Evolutionary conservation across 805 yeast species (phyloP).

Genomic region (Metschnikowia gelsemii): DNA sequence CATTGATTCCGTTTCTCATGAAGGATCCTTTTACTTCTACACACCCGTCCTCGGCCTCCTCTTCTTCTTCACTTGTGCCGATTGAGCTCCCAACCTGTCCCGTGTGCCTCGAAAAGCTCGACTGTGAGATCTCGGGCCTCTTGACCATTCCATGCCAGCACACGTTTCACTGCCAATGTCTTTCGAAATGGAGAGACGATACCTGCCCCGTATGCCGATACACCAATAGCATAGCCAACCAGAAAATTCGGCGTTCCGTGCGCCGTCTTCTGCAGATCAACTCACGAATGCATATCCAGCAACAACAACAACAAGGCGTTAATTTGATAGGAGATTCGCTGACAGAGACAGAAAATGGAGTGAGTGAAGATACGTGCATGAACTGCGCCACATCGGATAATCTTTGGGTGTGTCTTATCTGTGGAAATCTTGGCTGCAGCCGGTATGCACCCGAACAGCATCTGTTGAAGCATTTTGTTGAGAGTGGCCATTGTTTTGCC

Average conservation of each 20-base stretch:
- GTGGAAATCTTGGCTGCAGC: constrained; percentile 93
- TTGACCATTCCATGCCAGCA: constrained; percentile 91
- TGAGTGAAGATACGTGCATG: constrained; percentile 44
- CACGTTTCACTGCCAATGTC: constrained; percentile 86
- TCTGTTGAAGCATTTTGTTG: constrained; percentile 76
- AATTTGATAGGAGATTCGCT: too few species aligned
- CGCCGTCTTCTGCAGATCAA: constrained; percentile 35
- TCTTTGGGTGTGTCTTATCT: constrained; percentile 84
- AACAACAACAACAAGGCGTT: constrained; percentile 16
- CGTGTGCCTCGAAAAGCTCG: constrained; percentile 87
- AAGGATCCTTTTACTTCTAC: constrained; percentile 67
- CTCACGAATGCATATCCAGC: constrained; percentile 17
- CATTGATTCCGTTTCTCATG: constrained; percentile 61
- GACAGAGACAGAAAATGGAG: too few species aligned
- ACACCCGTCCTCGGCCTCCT: too few species aligned
- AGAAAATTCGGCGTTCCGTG: constrained; percentile 32
- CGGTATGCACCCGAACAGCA: constrained; percentile 78
- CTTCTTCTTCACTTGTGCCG: constrained; percentile 21
- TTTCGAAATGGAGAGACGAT: constrained; percentile 86
- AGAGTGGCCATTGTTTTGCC: constrained; percentile 82
- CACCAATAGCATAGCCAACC: constrained; percentile 49
- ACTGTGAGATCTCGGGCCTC: constrained; percentile 73
- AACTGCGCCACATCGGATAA: constrained; percentile 60
- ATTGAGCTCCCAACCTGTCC: constrained; percentile 89
- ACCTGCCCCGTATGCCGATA: constrained; percentile 90